phyloP scores from a whole-genome alignment of 768 basidiomycete species.

The Boletus rubescentipes region DNA sequence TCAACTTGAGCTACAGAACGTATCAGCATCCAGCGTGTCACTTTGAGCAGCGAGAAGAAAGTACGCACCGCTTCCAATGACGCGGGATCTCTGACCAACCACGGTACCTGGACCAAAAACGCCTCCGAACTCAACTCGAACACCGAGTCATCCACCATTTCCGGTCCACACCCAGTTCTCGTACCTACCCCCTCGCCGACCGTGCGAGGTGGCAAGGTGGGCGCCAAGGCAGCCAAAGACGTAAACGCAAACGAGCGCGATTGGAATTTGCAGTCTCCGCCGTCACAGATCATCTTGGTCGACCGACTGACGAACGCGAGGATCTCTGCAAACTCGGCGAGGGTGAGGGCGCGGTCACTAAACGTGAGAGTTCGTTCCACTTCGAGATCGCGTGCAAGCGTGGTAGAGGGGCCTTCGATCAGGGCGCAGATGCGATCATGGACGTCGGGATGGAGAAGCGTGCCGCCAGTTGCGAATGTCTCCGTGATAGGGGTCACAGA shows the following conservation, averaged over 20 bases:
- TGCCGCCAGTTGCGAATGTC: neutral
- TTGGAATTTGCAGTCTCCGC: too few relatives aligned
- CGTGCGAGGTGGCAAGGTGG: too few relatives aligned
- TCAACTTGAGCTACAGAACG: neutral
- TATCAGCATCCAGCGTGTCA: neutral
- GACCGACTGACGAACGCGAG: slow-evolving; percentile 8
- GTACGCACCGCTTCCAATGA: slow-evolving; percentile 8
- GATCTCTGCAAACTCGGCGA: slow-evolving; percentile 4
- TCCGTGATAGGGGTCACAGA: slow-evolving; percentile 1
- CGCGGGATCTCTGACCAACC: neutral
- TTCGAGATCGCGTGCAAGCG: neutral
- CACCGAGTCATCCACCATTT: too few relatives aligned
- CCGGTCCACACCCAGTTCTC: too few relatives aligned
- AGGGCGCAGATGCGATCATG: slow-evolving; percentile 10
- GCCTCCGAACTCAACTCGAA: slow-evolving; percentile 2
- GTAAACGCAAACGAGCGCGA: too few relatives aligned
- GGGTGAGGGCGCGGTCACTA: neutral
- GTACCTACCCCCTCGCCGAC: too few relatives aligned
- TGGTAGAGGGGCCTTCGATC: neutral
- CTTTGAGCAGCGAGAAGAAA: neutral
- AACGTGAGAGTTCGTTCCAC: slow-evolving; percentile 12
- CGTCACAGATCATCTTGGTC: slow-evolving; percentile 4
- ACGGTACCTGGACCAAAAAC: slow-evolving; percentile 6
- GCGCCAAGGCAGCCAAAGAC: too few relatives aligned
- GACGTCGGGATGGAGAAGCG: slow-evolving; percentile 7